These are phyloP conservation scores for Epichloe baconii DNA, from an alignment of 2,329 filamentous ascomycete genomes.

Conservation along the genomic window DNA sequence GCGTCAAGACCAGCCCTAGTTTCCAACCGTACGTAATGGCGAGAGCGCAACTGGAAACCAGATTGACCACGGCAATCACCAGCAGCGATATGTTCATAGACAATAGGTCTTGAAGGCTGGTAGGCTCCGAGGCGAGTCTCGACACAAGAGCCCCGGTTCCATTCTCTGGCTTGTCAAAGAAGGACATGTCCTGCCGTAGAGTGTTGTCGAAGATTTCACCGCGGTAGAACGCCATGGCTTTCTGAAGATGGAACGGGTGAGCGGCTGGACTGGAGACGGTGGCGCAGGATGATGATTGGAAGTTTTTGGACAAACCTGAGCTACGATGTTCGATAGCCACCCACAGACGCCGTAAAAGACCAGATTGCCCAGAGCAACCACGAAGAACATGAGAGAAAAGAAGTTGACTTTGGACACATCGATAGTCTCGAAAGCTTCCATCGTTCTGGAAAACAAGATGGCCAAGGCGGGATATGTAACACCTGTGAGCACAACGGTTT, in stretches of 20 bases:
- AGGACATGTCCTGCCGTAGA: constrained; percentile 39
- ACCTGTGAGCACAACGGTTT: constrained; percentile 12
- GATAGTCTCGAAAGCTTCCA: constrained; percentile 23
- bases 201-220: constrained; percentile 33
- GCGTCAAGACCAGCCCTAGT: constrained; percentile 32
- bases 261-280: neutral
- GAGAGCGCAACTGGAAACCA: constrained; percentile 31
- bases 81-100: constrained; percentile 35
- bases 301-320: constrained; percentile 16
- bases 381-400: constrained; percentile 43
- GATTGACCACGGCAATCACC: constrained; percentile 29
- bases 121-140: constrained; percentile 24
- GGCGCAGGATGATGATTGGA: neutral
- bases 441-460: constrained; percentile 25
- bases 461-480: constrained; percentile 28
- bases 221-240: constrained; percentile 22
- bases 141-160: constrained; percentile 26
- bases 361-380: constrained; percentile 34
- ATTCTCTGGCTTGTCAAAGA: constrained; percentile 27
- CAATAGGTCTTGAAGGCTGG: constrained; percentile 36
- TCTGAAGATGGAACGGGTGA: constrained; percentile 3
- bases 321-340: constrained; percentile 23
- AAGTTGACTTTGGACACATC: constrained; percentile 31
- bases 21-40: constrained; percentile 36
- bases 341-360: constrained; percentile 28